A percentile compares a stretch with the other conserved stretches of the same genome.
Conservation (phyloP, 139 green algal species). For the Auxenochlorella protothecoides region DNA sequence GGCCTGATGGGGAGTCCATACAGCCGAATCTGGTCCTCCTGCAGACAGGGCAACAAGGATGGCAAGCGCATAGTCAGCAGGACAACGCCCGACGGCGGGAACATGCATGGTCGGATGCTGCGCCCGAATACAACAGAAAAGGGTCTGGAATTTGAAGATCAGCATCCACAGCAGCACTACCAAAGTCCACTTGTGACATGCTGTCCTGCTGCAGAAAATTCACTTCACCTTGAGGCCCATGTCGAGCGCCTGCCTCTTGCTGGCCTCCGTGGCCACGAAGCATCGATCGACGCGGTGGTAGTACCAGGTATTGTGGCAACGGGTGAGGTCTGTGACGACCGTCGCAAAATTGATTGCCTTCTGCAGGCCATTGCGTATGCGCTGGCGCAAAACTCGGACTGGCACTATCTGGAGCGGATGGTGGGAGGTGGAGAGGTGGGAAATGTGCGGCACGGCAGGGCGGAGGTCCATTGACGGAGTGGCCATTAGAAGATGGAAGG, state of each 20-base stretch:
- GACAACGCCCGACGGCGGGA: too few relatives aligned
- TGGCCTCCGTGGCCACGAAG: slow-evolving; percentile 73
- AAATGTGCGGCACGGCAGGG: background rate
- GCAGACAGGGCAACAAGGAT: slow-evolving; percentile 9
- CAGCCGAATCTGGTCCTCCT: slow-evolving; percentile 42
- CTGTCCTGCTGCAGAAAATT: too few relatives aligned
- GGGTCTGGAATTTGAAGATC: too few relatives aligned
- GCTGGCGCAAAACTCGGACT: slow-evolving; percentile 47
- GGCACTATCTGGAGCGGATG: slow-evolving; percentile 74
- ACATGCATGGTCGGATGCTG: background rate
- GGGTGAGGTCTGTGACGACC: slow-evolving; percentile 94
- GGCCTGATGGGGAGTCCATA: slow-evolving; percentile 89
- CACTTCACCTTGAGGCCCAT: slow-evolving; percentile 32
- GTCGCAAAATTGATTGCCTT: slow-evolving; percentile 82
- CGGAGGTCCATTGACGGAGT: too few relatives aligned
- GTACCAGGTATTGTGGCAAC: slow-evolving; percentile 95
- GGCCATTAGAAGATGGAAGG: too few relatives aligned
- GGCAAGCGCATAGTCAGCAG: too few relatives aligned
- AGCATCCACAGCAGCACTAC: too few relatives aligned
- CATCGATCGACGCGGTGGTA: slow-evolving; percentile 57
- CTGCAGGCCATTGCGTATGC: slow-evolving; percentile 31
- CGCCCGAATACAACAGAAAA: too few relatives aligned
- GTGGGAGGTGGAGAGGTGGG: background rate
- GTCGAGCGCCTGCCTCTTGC: slow-evolving; percentile 24
- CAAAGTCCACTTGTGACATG: too few relatives aligned